Evolutionary conservation across 2,329 filamentous ascomycete genomes (phyloP).

Genomic region (Phialophora verrucosa): DNA sequence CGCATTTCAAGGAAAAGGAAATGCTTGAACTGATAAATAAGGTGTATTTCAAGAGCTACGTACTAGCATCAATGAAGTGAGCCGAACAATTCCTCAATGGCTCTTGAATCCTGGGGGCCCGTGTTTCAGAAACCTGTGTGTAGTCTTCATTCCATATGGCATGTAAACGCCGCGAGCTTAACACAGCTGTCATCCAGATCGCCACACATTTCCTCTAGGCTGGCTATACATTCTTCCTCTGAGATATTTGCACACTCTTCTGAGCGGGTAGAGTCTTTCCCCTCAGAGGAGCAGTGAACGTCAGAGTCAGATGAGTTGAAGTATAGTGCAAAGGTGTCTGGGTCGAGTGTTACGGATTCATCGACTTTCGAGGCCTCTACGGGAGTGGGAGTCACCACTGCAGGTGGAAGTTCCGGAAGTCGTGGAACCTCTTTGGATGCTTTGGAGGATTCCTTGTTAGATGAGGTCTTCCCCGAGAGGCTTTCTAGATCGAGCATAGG

Average conservation of each 20-base stretch:
- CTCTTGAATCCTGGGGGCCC: background rate
- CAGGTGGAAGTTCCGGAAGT: conserved; percentile 31
- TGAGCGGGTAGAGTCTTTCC: background rate
- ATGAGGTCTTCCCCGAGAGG: conserved; percentile 72
- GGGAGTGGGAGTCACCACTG: conserved; percentile 42
- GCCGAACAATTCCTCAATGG: conserved; percentile 6
- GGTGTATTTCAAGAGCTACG: conserved; percentile 8
- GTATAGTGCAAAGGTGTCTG: conserved; percentile 27
- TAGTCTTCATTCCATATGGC: conserved; percentile 25
- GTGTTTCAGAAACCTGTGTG: background rate
- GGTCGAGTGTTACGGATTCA: conserved; percentile 54
- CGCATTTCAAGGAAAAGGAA: background rate
- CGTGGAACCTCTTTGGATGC: conserved; percentile 26
- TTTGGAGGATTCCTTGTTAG: conserved; percentile 9
- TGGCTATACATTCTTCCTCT: conserved; percentile 21
- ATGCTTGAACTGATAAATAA: background rate
- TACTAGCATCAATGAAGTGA: conserved; percentile 1
- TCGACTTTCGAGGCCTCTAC: conserved; percentile 54
- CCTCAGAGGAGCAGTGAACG: conserved; percentile 26
- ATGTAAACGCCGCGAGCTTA: conserved; percentile 24
- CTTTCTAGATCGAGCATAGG: conserved; percentile 65
- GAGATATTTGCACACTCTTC: conserved; percentile 13
- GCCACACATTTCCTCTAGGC: conserved; percentile 29
- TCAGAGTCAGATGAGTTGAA: conserved; percentile 22
- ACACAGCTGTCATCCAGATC: conserved; percentile 35